A percentile compares a stretch with the other conserved stretches of the same genome.
Conservation (phyloP, 78 protist genomes). For the Bigelowiella natans region DNA sequence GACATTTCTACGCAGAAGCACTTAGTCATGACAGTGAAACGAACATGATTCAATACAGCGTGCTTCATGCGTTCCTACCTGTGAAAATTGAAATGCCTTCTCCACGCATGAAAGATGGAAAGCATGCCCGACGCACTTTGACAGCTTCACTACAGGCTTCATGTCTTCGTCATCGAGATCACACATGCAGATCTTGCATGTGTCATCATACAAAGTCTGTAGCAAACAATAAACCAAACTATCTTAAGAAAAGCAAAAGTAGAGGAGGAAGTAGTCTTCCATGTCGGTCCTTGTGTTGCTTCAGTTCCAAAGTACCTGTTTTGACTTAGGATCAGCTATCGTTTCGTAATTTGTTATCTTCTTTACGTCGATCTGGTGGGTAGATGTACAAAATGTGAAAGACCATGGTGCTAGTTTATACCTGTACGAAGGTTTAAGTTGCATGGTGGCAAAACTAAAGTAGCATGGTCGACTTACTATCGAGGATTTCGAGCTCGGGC, state of each 20-base stretch:
- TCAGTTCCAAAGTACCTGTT: background rate
- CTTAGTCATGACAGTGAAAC: no score
- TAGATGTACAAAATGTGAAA: background rate
- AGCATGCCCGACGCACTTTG: background rate
- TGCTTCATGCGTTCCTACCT: no score
- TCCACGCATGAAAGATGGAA: background rate
- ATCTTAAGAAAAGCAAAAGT: no score
- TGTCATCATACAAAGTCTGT: background rate
- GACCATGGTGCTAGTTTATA: background rate
- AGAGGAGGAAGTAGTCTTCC: no score
- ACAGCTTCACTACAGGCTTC: background rate
- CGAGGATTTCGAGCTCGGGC: no score
- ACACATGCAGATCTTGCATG: background rate
- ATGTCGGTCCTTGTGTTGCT: no score
- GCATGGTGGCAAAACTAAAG: background rate
- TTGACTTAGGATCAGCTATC: background rate
- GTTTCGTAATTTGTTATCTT: background rate
- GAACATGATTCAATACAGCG: no score
- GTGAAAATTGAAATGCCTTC: no score
- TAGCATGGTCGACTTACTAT: background rate
- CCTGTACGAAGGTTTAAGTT: background rate
- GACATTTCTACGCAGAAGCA: no score
- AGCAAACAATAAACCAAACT: no score
- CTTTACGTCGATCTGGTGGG: background rate
- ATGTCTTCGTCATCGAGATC: background rate